These are phyloP conservation scores for Wallacemonas collosoma DNA, from an alignment of 208 protist species.

Conservation along the genomic window DNA sequence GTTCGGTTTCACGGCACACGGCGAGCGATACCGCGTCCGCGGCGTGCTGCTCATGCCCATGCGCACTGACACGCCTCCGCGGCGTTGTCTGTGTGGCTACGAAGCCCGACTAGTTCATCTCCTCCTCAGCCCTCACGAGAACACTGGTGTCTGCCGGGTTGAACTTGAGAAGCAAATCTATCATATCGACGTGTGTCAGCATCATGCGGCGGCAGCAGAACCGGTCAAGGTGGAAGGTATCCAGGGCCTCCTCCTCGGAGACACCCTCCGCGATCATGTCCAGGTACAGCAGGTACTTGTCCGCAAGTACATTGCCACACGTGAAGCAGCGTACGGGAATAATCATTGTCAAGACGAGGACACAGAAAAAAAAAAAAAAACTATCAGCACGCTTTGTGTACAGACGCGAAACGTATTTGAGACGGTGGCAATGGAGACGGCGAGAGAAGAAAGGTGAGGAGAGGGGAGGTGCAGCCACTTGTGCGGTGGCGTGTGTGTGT, in stretches of 20 bases:
- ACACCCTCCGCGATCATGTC: conserved; percentile 93
- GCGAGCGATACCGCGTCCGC: too few relatives aligned
- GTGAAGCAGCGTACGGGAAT: conserved; percentile 99
- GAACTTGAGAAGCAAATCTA: conserved; percentile 97
- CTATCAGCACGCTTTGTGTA: too few relatives aligned
- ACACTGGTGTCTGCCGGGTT: conserved; percentile 89
- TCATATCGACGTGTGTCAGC: conserved; percentile 99
- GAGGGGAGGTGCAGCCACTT: too few relatives aligned
- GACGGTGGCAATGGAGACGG: too few relatives aligned
- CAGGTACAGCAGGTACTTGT: conserved; percentile 98
- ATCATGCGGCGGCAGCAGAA: conserved; percentile 99
- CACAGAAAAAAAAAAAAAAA: too few relatives aligned
- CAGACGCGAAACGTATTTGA: too few relatives aligned
- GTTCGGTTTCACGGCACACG: too few relatives aligned
- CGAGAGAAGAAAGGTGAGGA: too few relatives aligned
- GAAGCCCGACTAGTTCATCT: neutral
- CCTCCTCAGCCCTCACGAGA: conserved; percentile 23
- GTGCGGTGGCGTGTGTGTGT: too few relatives aligned
- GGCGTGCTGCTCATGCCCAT: too few relatives aligned
- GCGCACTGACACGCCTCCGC: too few relatives aligned
- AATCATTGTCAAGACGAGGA: conserved; percentile 90
- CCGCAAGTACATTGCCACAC: conserved; percentile 99
- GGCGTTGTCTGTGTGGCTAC: too few relatives aligned
- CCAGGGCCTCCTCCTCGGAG: conserved; percentile 96
- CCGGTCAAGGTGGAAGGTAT: conserved; percentile 95